These are phyloP conservation scores for Eucalyptus cladocalyx DNA, from an alignment of 345 rosid species.

Conservation along the genomic window DNA sequence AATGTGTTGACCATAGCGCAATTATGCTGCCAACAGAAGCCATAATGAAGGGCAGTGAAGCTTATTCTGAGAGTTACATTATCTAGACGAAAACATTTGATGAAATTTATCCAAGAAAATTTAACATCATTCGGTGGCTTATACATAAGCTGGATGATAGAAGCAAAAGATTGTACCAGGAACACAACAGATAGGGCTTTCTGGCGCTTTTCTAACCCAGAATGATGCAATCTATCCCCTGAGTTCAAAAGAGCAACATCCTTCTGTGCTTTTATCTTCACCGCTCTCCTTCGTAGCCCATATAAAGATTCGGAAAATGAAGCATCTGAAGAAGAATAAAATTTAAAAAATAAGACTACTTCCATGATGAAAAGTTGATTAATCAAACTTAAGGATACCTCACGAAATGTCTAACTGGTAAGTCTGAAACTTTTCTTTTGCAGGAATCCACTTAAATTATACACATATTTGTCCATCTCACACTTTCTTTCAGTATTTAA, in stretches of 20 bases:
- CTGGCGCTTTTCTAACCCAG: conserved; percentile 74
- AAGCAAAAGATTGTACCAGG: conserved; percentile 41
- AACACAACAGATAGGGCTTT: conserved; percentile 83
- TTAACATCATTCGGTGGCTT: background rate
- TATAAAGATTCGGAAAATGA: conserved; percentile 92
- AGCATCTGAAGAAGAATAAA: conserved; percentile 56
- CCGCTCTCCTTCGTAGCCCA: conserved; percentile 90
- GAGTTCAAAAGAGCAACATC: conserved; percentile 22
- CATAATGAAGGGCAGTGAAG: background rate
- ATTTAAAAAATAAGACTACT: background rate
- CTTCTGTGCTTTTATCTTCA: conserved; percentile 37
- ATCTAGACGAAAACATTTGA: background rate
- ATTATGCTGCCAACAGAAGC: background rate
- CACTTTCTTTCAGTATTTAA: background rate
- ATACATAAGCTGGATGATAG: background rate
- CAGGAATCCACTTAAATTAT: background rate
- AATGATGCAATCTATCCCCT: conserved; percentile 41
- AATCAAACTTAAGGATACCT: background rate
- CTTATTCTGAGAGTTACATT: background rate
- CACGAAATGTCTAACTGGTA: background rate
- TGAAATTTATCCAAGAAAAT: background rate
- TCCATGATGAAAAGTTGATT: background rate
- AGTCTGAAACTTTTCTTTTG: background rate
- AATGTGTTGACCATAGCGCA: background rate
- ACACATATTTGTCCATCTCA: background rate